A percentile compares a stretch with the other conserved stretches of the same genome.
Conservation (phyloP, 2,329 filamentous ascomycete species). For the Fusarium sarcochroum region DNA sequence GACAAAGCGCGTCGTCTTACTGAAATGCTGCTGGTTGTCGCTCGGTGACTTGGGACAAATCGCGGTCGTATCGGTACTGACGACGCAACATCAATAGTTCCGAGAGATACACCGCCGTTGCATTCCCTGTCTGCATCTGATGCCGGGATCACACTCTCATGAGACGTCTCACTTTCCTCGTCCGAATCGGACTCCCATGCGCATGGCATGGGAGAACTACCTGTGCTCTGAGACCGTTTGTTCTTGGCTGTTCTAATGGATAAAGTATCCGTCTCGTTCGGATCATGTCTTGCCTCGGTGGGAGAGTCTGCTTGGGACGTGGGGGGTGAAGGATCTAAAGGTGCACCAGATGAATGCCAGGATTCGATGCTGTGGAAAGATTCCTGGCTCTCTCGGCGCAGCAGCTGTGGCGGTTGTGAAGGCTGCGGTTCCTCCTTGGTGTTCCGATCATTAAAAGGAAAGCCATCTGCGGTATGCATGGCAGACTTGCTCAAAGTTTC, state of each 20-base stretch:
- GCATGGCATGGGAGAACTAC: slow-evolving; percentile 31
- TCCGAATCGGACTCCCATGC: slow-evolving; percentile 46
- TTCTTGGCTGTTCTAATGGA: slow-evolving; percentile 8
- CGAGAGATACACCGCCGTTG: background rate
- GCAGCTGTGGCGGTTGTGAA: slow-evolving; percentile 17
- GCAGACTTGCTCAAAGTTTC: slow-evolving; percentile 5
- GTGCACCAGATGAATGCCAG: slow-evolving; percentile 61
- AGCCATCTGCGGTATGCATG: background rate
- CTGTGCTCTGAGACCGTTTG: slow-evolving; percentile 12
- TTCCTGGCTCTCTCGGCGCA: slow-evolving; percentile 54
- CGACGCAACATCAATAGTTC: slow-evolving; percentile 1
- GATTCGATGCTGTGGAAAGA: slow-evolving; percentile 70
- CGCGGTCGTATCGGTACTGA: slow-evolving; percentile 22
- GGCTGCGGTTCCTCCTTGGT: slow-evolving; percentile 5
- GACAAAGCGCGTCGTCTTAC: slow-evolving; percentile 67
- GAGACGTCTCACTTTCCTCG: slow-evolving; percentile 44
- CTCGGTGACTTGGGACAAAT: slow-evolving; percentile 40
- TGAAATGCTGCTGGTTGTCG: slow-evolving; percentile 48
- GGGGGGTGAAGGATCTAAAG: slow-evolving; percentile 61
- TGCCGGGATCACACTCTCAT: slow-evolving; percentile 47
- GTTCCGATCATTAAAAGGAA: slow-evolving; percentile 3
- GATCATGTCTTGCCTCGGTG: slow-evolving; percentile 41
- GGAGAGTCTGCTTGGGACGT: slow-evolving; percentile 58
- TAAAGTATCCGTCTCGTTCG: slow-evolving; percentile 10
- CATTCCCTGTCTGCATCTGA: slow-evolving; percentile 23